Conservation (phyloP, 2,329 filamentous ascomycete genomes). For the Boeremia lycopersici region DNA sequence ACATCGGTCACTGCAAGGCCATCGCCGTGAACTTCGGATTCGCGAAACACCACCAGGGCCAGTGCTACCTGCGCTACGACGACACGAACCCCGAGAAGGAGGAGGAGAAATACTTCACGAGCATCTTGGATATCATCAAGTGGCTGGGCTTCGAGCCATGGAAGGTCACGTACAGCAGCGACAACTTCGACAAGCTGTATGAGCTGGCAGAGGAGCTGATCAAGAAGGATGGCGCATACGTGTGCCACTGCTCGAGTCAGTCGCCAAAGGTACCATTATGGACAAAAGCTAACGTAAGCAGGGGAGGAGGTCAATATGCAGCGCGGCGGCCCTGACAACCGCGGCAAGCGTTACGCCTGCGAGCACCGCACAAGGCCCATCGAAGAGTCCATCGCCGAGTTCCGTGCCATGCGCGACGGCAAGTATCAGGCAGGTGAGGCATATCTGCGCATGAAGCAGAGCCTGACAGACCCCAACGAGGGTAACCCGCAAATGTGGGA, state of each 20-base stretch:
- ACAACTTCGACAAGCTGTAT: constrained; percentile 88
- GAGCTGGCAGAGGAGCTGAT: constrained; percentile 88
- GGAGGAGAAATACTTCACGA: constrained; percentile 84
- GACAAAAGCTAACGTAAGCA: constrained; percentile 20
- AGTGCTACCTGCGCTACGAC: constrained; percentile 81
- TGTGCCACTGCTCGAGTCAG: constrained; percentile 79
- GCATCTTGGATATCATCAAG: constrained; percentile 84
- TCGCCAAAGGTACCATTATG: neutral
- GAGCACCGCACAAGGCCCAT: constrained; percentile 75
- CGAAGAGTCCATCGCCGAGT: constrained; percentile 80
- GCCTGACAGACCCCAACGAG: constrained; percentile 63
- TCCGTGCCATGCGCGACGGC: constrained; percentile 88
- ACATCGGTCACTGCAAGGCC: constrained; percentile 93
- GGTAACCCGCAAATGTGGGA: constrained; percentile 98
- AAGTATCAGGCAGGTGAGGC: constrained; percentile 86
- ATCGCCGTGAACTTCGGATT: constrained; percentile 98
- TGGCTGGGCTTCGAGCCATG: constrained; percentile 87
- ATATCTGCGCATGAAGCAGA: constrained; percentile 92
- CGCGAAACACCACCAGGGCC: constrained; percentile 79
- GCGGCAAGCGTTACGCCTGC: constrained; percentile 77
- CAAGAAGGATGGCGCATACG: constrained; percentile 70
- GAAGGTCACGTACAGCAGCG: constrained; percentile 83
- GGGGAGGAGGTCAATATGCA: constrained; percentile 85
- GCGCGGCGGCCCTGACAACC: constrained; percentile 75
- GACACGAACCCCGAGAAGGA: constrained; percentile 96